Conservation (phyloP, 306 rosid genomes). For the Carpinus fangiana region DNA sequence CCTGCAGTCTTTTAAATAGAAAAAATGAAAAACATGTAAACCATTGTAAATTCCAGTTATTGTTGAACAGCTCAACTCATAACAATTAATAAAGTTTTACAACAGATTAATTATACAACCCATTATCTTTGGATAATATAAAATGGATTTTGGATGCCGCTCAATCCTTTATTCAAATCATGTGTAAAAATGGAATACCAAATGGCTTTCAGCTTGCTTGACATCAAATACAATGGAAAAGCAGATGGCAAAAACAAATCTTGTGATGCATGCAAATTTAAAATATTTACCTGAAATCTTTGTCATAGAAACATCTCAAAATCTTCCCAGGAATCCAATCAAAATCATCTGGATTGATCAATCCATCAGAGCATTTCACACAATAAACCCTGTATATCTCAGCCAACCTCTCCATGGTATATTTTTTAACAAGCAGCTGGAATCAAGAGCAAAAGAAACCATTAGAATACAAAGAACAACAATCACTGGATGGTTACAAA, state of each 20-base stretch:
- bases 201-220: neutral
- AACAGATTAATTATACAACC: neutral
- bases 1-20: too few species aligned
- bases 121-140: neutral
- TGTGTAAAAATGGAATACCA: neutral
- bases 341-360: slow-evolving; percentile 49
- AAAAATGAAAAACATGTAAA: neutral
- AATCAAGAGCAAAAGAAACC: slow-evolving; percentile 36
- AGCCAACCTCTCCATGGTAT: slow-evolving; percentile 89
- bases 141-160: neutral
- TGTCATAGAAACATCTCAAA: slow-evolving; percentile 88
- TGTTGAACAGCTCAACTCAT: neutral
- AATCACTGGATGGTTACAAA: slow-evolving; percentile 15
- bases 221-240: neutral
- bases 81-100: neutral
- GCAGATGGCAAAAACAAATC: slow-evolving; percentile 1
- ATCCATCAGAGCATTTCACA: slow-evolving; percentile 51
- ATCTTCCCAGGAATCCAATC: slow-evolving; percentile 96
- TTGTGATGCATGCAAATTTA: slow-evolving; percentile 16
- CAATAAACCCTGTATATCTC: slow-evolving; percentile 75
- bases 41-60: neutral
- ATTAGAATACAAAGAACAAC: slow-evolving; percentile 25
- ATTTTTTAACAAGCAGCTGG: slow-evolving; percentile 90
- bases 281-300: slow-evolving; percentile 83
- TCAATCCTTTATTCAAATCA: neutral